Evolutionary conservation across 768 basidiomycete genomes (phyloP).

Genomic region (Suillus discolor): DNA sequence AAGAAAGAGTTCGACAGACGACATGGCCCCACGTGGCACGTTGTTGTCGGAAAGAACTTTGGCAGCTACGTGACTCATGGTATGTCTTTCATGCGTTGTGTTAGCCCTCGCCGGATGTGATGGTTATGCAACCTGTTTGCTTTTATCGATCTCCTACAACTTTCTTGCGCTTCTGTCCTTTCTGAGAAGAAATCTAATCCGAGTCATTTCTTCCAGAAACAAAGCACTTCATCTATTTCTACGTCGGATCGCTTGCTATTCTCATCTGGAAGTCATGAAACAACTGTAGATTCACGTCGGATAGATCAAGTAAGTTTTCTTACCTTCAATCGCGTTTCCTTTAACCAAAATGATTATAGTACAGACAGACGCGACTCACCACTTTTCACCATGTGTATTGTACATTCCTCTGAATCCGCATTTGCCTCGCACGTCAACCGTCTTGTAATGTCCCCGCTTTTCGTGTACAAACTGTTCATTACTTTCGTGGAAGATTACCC

Average conservation of each 20-base stretch:
- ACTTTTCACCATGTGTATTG: slow-evolving; percentile 22
- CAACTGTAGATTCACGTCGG: slow-evolving; percentile 11
- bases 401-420: slow-evolving; percentile 25
- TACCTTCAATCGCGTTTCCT: not conserved
- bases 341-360: slow-evolving; percentile 4
- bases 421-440: slow-evolving; percentile 19
- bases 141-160: slow-evolving; percentile 4
- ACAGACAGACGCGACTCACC: slow-evolving; percentile 20
- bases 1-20: slow-evolving; percentile 97
- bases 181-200: slow-evolving; percentile 8
- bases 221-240: slow-evolving; percentile 99
- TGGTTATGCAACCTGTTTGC: slow-evolving; percentile 10
- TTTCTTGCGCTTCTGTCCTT: not conserved
- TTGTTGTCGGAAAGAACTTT: slow-evolving; percentile 99
- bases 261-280: slow-evolving; percentile 92
- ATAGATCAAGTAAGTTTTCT: slow-evolving; percentile 29
- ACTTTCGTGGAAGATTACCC: not conserved
- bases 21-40: slow-evolving; percentile 96
- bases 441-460: slow-evolving; percentile 27
- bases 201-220: slow-evolving; percentile 63
- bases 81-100: slow-evolving; percentile 39
- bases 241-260: slow-evolving; percentile 89
- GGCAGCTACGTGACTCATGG: slow-evolving; percentile 98
- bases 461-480: slow-evolving; percentile 19
- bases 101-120: not conserved